These are phyloP conservation scores for Zymoseptoria tritici DNA, from an alignment of 2,329 filamentous ascomycete genomes.

Conservation along the genomic window DNA sequence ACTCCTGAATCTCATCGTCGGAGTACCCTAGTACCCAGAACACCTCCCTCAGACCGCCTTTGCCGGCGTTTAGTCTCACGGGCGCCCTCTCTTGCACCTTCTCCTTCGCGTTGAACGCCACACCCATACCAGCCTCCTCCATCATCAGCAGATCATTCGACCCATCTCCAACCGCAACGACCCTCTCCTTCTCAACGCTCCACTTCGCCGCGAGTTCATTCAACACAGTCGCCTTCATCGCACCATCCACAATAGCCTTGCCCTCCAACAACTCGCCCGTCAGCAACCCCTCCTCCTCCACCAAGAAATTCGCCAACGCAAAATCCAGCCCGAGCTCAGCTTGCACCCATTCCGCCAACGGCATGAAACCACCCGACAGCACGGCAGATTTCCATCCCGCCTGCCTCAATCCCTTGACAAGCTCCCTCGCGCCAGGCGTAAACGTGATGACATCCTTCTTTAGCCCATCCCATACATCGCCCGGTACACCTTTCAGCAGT, in stretches of 20 bases:
- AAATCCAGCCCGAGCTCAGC: constrained; percentile 75
- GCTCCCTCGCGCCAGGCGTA: constrained; percentile 68
- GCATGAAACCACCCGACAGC: constrained; percentile 84
- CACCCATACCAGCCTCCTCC: constrained; percentile 63
- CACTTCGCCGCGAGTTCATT: constrained; percentile 63
- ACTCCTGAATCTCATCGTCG: background rate
- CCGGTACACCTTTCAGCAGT: constrained; percentile 72
- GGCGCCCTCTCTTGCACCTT: constrained; percentile 71
- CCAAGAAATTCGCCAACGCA: constrained; percentile 78
- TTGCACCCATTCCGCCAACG: constrained; percentile 80
- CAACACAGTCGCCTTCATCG: constrained; percentile 66
- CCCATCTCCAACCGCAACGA: constrained; percentile 70
- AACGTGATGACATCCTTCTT: constrained; percentile 61
- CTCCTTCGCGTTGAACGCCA: constrained; percentile 80
- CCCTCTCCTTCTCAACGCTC: constrained; percentile 56
- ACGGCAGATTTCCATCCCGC: constrained; percentile 85
- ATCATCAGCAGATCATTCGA: constrained; percentile 81
- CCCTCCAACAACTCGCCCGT: constrained; percentile 66
- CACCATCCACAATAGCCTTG: constrained; percentile 66
- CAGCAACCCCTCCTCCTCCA: constrained; percentile 47
- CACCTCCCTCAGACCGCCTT: background rate
- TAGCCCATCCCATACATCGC: constrained; percentile 62
- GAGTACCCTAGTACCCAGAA: background rate
- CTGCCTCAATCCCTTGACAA: constrained; percentile 66
- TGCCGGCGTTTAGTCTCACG: constrained; percentile 53